Conservation (phyloP, 2,329 filamentous ascomycete genomes). For the Alternaria consortialis region DNA sequence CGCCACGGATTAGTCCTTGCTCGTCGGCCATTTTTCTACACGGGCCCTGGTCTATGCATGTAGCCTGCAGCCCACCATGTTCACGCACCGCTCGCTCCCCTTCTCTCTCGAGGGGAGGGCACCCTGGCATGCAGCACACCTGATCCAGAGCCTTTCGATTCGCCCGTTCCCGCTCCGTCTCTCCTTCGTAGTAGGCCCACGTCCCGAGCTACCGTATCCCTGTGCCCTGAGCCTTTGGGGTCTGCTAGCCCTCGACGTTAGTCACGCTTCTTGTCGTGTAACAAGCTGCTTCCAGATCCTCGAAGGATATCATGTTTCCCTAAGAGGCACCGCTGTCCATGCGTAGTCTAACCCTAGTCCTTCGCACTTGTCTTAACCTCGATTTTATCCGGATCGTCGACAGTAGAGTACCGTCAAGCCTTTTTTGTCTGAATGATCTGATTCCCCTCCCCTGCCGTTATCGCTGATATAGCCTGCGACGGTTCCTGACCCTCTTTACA, state of each 20-base stretch:
- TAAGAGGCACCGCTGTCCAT: constrained; percentile 48
- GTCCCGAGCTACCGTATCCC: constrained; percentile 54
- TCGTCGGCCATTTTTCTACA: constrained; percentile 53
- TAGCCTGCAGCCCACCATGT: constrained; percentile 46
- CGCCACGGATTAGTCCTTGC: constrained; percentile 51
- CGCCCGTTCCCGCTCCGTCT: constrained; percentile 46
- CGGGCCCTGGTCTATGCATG: constrained; percentile 47
- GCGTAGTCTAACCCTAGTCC: constrained; percentile 48
- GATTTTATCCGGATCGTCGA: constrained; percentile 54
- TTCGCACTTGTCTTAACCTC: constrained; percentile 48
- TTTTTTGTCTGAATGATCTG: constrained; percentile 51
- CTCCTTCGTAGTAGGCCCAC: constrained; percentile 47
- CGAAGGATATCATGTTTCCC: constrained; percentile 51
- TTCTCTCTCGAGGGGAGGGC: constrained; percentile 45
- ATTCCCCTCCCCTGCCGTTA: constrained; percentile 45
- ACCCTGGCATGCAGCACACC: constrained; percentile 49
- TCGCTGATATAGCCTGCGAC: constrained; percentile 51
- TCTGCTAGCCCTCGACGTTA: constrained; percentile 48
- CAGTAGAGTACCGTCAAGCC: constrained; percentile 52
- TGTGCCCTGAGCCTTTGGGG: constrained; percentile 45
- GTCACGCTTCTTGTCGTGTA: constrained; percentile 53
- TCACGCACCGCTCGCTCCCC: constrained; percentile 43
- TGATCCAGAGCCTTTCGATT: constrained; percentile 49
- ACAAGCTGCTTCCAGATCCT: constrained; percentile 51
- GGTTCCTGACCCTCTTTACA: constrained; percentile 48